These are phyloP conservation scores for Cymbidium sinense DNA, from an alignment of 106 monocot genomes.

Conservation along the genomic window DNA sequence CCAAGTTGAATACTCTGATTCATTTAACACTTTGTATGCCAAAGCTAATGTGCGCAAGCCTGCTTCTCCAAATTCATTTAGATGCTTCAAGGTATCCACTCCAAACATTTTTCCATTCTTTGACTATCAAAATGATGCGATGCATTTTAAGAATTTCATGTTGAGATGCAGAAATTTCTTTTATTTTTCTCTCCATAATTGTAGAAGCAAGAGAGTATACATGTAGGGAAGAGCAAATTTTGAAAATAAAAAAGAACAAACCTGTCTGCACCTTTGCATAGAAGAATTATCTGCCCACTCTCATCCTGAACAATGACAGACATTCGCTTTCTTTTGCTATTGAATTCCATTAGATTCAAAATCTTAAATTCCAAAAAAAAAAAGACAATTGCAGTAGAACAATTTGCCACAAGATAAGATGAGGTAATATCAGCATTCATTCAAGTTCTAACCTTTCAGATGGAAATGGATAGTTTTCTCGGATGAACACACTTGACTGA, in stretches of 20 bases:
- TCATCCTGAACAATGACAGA: conserved; percentile 67
- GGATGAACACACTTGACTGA: no score
- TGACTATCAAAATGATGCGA: conserved; percentile 54
- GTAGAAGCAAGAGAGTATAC: no score
- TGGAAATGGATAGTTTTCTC: no score
- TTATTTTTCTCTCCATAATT: no score
- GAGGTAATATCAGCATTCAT: not conserved
- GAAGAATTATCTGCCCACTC: conserved; percentile 58
- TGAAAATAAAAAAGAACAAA: conserved; percentile 15
- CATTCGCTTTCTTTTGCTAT: conserved; percentile 75
- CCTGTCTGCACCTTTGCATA: conserved; percentile 83
- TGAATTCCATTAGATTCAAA: conserved; percentile 66
- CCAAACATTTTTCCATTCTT: conserved; percentile 37
- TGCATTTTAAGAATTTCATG: no score
- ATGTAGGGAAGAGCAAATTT: not conserved
- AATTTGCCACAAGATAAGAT: not conserved
- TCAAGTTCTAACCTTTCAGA: conserved; percentile 35
- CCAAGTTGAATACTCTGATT: no score
- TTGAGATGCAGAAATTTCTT: no score
- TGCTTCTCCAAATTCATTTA: no score
- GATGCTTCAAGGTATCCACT: conserved; percentile 34
- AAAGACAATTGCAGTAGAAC: not conserved
- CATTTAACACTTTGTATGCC: no score
- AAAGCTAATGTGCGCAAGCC: no score
- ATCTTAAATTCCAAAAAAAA: conserved; percentile 51